Percentiles rank a stretch among this genome's conserved stretches.
Conservation (phyloP, 805 yeast genomes). For the Candida chilensis region DNA sequence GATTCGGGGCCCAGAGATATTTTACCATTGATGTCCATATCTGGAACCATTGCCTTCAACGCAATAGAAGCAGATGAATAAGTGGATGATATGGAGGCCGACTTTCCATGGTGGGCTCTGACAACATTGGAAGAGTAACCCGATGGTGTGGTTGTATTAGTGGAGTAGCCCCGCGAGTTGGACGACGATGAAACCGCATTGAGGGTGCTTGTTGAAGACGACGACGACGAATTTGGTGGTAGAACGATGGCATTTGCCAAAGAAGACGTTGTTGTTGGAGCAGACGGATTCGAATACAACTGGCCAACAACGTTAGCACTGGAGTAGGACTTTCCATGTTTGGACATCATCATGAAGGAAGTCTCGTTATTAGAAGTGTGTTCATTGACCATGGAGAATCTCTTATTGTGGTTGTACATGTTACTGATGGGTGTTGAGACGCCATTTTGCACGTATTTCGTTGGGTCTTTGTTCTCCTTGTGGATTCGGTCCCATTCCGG, state of each 20-base stretch:
- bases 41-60: constrained; percentile 66
- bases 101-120: constrained; percentile 1
- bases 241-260: constrained; percentile 41
- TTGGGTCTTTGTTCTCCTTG: constrained; percentile 15
- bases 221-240: constrained; percentile 21
- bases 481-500: constrained; percentile 77
- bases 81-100: constrained; percentile 12
- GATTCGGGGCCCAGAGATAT: too few species aligned
- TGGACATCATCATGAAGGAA: constrained; percentile 15
- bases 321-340: constrained; percentile 20
- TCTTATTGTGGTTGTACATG: constrained; percentile 18
- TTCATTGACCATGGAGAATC: constrained; percentile 35
- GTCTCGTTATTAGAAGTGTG: constrained; percentile 13
- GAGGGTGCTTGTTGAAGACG: constrained; percentile 4
- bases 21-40: too few species aligned
- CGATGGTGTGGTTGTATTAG: constrained; percentile 3
- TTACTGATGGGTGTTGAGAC: too few species aligned
- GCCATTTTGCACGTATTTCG: too few species aligned
- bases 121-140: constrained; percentile 2
- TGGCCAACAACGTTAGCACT: constrained; percentile 23
- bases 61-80: constrained; percentile 57
- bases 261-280: constrained; percentile 62
- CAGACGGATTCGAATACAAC: constrained; percentile 46
- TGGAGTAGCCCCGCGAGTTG: constrained; percentile 7
- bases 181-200: constrained; percentile 11